These are phyloP conservation scores for Aquilaria sinensis DNA, from an alignment of 345 rosid species.

Conservation along the genomic window DNA sequence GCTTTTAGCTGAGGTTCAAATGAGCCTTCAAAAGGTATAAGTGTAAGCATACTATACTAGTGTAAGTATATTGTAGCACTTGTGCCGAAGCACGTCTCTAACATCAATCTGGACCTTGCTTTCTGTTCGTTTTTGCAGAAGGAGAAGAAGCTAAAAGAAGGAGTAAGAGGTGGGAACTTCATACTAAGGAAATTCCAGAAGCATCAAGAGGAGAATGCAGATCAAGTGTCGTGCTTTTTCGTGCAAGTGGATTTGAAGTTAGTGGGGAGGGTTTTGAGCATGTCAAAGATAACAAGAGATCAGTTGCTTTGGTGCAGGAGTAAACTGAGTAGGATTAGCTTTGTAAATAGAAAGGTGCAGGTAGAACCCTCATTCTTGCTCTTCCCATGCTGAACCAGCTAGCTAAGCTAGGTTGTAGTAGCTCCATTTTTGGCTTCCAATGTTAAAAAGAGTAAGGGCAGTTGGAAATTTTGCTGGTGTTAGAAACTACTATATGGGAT, in stretches of 20 bases:
- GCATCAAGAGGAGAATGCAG: slow-evolving; percentile 30
- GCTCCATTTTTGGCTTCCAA: no score
- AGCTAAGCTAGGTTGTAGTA: no score
- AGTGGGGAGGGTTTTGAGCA: slow-evolving; percentile 64
- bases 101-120: neutral
- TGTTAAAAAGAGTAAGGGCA: no score
- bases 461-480: no score
- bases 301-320: slow-evolving; percentile 66
- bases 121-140: slow-evolving; percentile 27
- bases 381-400: slow-evolving; percentile 48
- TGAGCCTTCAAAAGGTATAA: slow-evolving; percentile 51
- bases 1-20: slow-evolving; percentile 38
- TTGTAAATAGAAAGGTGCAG: slow-evolving; percentile 48
- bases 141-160: slow-evolving; percentile 50
- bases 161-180: slow-evolving; percentile 41
- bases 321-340: slow-evolving; percentile 51
- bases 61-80: neutral
- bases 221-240: slow-evolving; percentile 59
- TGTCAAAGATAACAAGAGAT: slow-evolving; percentile 62
- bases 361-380: slow-evolving; percentile 68
- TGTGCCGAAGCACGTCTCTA: neutral
- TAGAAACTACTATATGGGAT: no score
- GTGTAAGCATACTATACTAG: neutral
- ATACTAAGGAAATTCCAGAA: slow-evolving; percentile 37
- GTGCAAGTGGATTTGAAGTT: slow-evolving; percentile 75